Conservation (phyloP, 2,329 filamentous ascomycete species). For the Ilyonectria robusta region DNA sequence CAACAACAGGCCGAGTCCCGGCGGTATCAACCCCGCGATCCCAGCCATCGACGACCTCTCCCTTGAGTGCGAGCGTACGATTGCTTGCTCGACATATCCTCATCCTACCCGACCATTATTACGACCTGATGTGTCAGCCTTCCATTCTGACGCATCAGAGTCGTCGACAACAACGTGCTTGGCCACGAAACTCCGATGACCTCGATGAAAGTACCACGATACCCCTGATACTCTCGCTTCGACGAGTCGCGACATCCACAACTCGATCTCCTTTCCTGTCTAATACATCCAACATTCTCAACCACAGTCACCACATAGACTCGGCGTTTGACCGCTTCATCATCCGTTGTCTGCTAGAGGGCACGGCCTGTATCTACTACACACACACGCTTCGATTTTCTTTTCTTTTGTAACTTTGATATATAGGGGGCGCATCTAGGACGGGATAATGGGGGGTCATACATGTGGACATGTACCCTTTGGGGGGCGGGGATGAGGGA, state of each 20-base stretch:
- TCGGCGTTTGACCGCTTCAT: conserved; percentile 49
- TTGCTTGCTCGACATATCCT: conserved; percentile 28
- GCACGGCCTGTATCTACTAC: conserved; percentile 47
- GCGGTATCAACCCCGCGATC: conserved; percentile 62
- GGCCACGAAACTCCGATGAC: conserved; percentile 40
- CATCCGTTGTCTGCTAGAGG: conserved; percentile 37
- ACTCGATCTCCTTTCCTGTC: conserved; percentile 46
- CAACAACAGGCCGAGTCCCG: conserved; percentile 59
- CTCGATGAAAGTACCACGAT: conserved; percentile 46
- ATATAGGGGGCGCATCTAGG: conserved; percentile 48
- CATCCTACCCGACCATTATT: conserved; percentile 20
- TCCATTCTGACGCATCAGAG: conserved; percentile 11
- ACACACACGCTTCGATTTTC: conserved; percentile 44
- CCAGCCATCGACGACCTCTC: conserved; percentile 56
- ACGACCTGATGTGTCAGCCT: conserved; percentile 11
- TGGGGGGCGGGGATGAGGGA: conserved; percentile 36
- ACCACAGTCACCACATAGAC: conserved; percentile 52
- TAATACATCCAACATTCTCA: conserved; percentile 44
- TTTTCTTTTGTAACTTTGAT: conserved; percentile 43
- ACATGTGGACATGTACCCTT: conserved; percentile 43
- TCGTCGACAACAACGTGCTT: conserved; percentile 33
- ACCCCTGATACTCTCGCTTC: conserved; percentile 45
- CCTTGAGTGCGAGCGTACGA: conserved; percentile 46
- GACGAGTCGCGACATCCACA: conserved; percentile 43
- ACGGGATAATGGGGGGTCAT: conserved; percentile 39